These are phyloP conservation scores for Ormosia semicastrata DNA, from an alignment of 306 rosid genomes.

Conservation along the genomic window DNA sequence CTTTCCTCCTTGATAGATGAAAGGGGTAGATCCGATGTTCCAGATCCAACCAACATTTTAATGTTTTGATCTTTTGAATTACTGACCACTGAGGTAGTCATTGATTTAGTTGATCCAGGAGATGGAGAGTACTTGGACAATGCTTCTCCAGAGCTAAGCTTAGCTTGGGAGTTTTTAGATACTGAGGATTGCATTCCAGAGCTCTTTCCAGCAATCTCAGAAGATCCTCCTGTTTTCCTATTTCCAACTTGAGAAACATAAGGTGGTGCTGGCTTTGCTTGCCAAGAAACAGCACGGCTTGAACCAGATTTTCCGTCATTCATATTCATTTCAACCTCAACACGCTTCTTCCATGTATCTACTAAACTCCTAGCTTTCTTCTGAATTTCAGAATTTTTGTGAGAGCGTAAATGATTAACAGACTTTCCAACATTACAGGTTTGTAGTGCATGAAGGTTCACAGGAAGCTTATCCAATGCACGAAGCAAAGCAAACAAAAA, in stretches of 20 bases:
- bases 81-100: constrained; percentile 38
- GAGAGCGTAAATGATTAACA: constrained; percentile 74
- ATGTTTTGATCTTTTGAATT: constrained; percentile 58
- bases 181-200: constrained; percentile 44
- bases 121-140: constrained; percentile 56
- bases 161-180: constrained; percentile 56
- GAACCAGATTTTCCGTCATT: constrained; percentile 63
- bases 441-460: constrained; percentile 78
- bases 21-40: constrained; percentile 55
- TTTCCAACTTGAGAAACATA: constrained; percentile 68
- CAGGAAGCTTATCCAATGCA: constrained; percentile 91
- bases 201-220: constrained; percentile 62
- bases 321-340: constrained; percentile 85
- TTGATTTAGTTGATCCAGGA: constrained; percentile 54
- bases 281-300: constrained; percentile 63
- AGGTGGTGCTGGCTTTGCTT: constrained; percentile 46
- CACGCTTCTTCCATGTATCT: constrained; percentile 93
- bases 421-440: constrained; percentile 89
- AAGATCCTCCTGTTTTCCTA: constrained; percentile 49
- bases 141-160: constrained; percentile 56
- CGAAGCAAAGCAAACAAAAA: constrained; percentile 79
- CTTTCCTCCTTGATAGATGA: constrained; percentile 70
- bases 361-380: constrained; percentile 83
- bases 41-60: constrained; percentile 42
- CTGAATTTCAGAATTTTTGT: constrained; percentile 84